Percentiles rank a stretch among this genome's conserved stretches.
phyloP scores from a whole-genome alignment of 805 yeast species.

The Metschnikowia lunata region DNA sequence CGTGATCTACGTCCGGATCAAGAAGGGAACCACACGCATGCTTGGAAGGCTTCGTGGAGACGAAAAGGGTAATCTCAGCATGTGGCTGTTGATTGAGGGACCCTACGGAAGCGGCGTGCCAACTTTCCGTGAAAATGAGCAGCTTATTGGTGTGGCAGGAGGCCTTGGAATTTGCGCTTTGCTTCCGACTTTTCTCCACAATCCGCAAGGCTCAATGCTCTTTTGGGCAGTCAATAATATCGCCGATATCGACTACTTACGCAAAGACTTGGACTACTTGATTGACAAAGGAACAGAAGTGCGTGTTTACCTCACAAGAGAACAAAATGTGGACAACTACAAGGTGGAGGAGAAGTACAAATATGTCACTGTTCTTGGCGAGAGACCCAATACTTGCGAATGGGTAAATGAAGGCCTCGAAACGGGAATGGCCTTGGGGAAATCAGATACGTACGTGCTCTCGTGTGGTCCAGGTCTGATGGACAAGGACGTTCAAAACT shows the following conservation, averaged over 20 bases:
- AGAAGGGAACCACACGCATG: conserved; percentile 13
- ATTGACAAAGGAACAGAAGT: conserved; percentile 11
- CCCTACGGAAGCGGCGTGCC: conserved; percentile 16
- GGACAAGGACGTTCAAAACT: conserved; percentile 11
- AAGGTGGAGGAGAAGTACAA: conserved; percentile 8
- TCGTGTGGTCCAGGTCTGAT: conserved; percentile 15
- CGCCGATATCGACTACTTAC: conserved; percentile 11
- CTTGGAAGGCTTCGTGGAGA: conserved; percentile 11
- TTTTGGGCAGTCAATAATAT: conserved; percentile 14
- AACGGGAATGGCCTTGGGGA: not conserved
- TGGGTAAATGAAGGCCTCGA: conserved; percentile 13
- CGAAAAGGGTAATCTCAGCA: conserved; percentile 12
- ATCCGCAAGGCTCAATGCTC: conserved; percentile 10
- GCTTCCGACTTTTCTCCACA: conserved; percentile 11
- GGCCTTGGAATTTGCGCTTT: conserved; percentile 17
- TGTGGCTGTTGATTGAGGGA: conserved; percentile 19
- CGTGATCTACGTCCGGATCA: conserved; percentile 15
- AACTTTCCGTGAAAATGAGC: conserved; percentile 7
- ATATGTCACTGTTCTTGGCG: conserved; percentile 9
- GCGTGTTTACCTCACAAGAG: conserved; percentile 10
- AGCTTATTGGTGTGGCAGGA: conserved; percentile 16
- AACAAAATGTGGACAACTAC: conserved; percentile 9
- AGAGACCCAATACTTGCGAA: conserved; percentile 9
- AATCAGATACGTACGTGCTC: conserved; percentile 9
- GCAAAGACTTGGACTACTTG: conserved; percentile 11